Base-by-base conservation (phyloP, 225 moss, liverwort and hornwort genomes). In the Pseudoscleropodium purum region DNA sequence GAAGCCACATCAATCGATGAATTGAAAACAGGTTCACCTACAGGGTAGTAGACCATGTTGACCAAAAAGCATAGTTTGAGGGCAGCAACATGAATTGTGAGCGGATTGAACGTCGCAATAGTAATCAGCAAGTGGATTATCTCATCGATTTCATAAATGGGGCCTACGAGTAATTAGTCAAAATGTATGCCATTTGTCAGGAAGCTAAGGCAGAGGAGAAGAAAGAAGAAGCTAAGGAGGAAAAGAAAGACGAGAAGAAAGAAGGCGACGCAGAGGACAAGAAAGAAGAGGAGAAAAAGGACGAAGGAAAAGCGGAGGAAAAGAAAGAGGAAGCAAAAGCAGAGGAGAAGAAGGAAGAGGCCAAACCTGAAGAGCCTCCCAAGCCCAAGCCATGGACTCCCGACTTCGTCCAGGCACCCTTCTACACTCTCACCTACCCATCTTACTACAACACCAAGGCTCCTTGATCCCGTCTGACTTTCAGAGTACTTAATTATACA, bases 301-400 rank as follows among this genome's bases (percentile, higher is more conserved):
- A 88, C 37, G 88, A 91, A n/a, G 85, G 49, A 2, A 84, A 91
- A 70, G 51, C 56, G 57, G 89, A 91, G 47, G 91, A 89, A 29
- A 90, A 88, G 68, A 89, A 87, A 45, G 89, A 92, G 31, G 90
- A 91, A 52, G 87, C 85, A 14, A 91, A 92, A 83, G 14, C 70
- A 47, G 92, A 93, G 30, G 88, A 91, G 70, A 88, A 90, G 85
- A 91, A 91, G 80, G 92, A 89, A 88, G 91, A 91, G 74, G 73
- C 85, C 81, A 93, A 91, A 87, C 89, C 91, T 56, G 87, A 91
- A 70, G 88, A 90, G 26, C 91, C 92, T 68, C 84, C 91, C 7
- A 86, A 92, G 85, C 93, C 92, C 79, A 89, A 89, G 92, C 90
- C 91, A 61, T 93, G 93, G 93, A 87, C 92, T 67, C 93, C 90